Evolutionary conservation across 768 basidiomycete species (phyloP).

Genomic region (Baorangia bicolor): DNA sequence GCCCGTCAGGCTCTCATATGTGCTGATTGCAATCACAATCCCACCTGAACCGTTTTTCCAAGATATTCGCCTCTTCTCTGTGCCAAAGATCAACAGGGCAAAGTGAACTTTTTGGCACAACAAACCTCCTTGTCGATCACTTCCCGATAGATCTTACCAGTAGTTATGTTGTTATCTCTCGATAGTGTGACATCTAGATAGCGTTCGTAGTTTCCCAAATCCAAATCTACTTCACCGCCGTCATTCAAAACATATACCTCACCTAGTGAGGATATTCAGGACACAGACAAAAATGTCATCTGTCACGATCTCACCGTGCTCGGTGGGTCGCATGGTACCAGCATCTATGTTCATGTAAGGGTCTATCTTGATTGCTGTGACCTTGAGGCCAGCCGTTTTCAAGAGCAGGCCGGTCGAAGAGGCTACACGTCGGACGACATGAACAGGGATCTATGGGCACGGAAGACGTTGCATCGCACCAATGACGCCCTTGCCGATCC

Average conservation of each 20-base stretch:
- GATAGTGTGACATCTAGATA: conserved; percentile 94
- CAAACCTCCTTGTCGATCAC: conserved; percentile 96
- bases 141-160: conserved; percentile 95
- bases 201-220: conserved; percentile 97
- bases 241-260: conserved; percentile 99
- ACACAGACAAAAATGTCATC: not conserved
- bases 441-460: conserved; percentile 17
- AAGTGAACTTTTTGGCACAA: conserved; percentile 3
- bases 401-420: conserved; percentile 95
- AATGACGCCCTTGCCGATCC: conserved; percentile 99
- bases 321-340: conserved; percentile 97
- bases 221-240: conserved; percentile 96
- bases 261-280: conserved; percentile 47
- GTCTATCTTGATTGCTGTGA: conserved; percentile 99
- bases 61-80: conserved; percentile 86
- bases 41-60: conserved; percentile 94
- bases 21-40: conserved; percentile 5
- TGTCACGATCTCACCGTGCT: conserved; percentile 72
- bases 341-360: conserved; percentile 99
- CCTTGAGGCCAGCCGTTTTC: conserved; percentile 93
- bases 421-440: conserved; percentile 49
- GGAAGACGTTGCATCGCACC: conserved; percentile 52
- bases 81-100: conserved; percentile 9
- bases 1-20: conserved; percentile 6
- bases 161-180: conserved; percentile 97